Percentiles rank a stretch among this genome's conserved stretches.
These are phyloP conservation scores for Cutaneotrichosporon mucoides DNA, from an alignment of 1,284 basidiomycete species.

Conservation along the genomic window DNA sequence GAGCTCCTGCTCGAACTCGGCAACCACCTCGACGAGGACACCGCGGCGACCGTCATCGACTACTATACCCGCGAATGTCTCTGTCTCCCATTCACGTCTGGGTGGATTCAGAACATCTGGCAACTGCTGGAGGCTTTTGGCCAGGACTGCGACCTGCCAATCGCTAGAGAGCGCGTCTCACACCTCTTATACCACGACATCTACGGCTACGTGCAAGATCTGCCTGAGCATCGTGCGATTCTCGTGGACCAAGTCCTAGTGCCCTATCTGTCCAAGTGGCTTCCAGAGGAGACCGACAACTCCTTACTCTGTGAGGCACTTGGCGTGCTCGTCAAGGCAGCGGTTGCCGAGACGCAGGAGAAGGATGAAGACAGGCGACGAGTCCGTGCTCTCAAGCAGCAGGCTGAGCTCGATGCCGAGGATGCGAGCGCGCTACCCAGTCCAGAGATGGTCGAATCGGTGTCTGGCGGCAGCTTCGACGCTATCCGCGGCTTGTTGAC, in stretches of 20 bases:
- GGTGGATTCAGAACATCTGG: constrained; percentile 53
- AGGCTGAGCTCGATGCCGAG: constrained; percentile 33
- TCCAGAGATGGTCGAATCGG: constrained; percentile 27
- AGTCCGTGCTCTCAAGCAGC: constrained; percentile 19
- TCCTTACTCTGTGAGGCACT: constrained; percentile 41
- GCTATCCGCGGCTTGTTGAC: constrained; percentile 43
- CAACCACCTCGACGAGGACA: constrained; percentile 45
- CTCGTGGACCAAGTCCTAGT: constrained; percentile 49
- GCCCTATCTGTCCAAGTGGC: constrained; percentile 48
- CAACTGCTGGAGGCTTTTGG: constrained; percentile 50
- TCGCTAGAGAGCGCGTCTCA: constrained; percentile 37
- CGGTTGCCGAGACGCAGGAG: constrained; percentile 49
- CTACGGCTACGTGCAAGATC: constrained; percentile 48
- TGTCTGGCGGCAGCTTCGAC: constrained; percentile 40
- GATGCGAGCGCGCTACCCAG: constrained; percentile 31
- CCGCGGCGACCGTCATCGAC: constrained; percentile 49
- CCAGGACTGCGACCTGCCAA: constrained; percentile 25
- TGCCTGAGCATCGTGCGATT: constrained; percentile 42
- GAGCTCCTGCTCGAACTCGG: constrained; percentile 47
- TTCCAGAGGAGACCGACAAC: constrained; percentile 44
- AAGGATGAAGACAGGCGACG: constrained; percentile 40
- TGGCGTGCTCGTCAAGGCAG: constrained; percentile 43
- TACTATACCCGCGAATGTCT: constrained; percentile 50
- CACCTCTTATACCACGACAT: constrained; percentile 48
- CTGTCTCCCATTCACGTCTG: constrained; percentile 50